Base-by-base conservation (phyloP, 2,329 filamentous ascomycete species). In the Rhinocladiella mackenziei region DNA sequence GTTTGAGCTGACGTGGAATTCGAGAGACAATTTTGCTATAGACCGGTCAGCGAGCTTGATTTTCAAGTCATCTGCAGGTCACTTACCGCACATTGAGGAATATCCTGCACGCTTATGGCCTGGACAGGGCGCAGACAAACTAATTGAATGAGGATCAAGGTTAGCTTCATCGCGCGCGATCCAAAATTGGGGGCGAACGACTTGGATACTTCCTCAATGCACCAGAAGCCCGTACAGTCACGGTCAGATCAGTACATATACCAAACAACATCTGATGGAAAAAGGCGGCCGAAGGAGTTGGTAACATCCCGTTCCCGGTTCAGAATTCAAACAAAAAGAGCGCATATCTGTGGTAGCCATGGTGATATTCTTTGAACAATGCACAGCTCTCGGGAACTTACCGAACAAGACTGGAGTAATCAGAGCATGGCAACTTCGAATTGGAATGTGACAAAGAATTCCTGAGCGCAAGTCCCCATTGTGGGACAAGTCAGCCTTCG, bases 21-120 rank as follows among this genome's bases (percentile, higher is more conserved):
- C 13, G 48, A 51, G 13, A 57, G 46, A 38, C 56, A 58, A 25
- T 41, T 26, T 55, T 55, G 50, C 56, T 58, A 26, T 30, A n/a
- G 4, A 23, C n/a, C 11, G 17, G 33, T 52, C 43, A 50, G 47
- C 37, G n/a, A 22, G 17, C 5, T 20, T 17, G 11, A 17, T 19
- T 22, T n/a, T 22, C 13, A 8, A 43, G 20, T n/a, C n/a, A 22
- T 5, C 4, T 7, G 15, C 18, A 23, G 9, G 7, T 13, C 22
- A 42, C 54, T 41, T 48, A 57, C 55, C 17, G 55, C 55, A 25
- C 55, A 57, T 13, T 17, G 14, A 23, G 55, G 55, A 10, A 57
- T 39, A 23, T 56, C 45, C 9, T 44, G 36, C 5, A 57, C 53
- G 33, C 29, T 45, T 14, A 56, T 25, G 18, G 53, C 46, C 28